Evolutionary conservation across 257 asterid species (phyloP), one percentile per base, ranked within the genome.

Genomic region (Jasminum sambac): DNA sequence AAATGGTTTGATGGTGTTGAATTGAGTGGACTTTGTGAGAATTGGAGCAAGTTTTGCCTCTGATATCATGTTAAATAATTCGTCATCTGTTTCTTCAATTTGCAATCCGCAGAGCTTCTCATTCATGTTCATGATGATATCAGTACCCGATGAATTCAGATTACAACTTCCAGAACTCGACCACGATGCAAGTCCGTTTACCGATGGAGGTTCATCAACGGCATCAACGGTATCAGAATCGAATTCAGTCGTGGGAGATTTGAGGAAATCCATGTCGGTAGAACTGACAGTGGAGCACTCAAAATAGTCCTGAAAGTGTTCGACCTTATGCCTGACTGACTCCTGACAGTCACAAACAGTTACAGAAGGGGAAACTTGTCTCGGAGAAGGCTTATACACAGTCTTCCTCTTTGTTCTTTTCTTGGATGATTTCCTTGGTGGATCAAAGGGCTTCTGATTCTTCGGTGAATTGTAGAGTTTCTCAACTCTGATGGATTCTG

Each of bases 381-480:
- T 78, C 4, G 95, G 90, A 19, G 97, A 89, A 2, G 97, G 96
- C 79, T 81, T 86, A 85, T 89, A 89, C n/a, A 91, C 66, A 0
- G 94, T 78, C 66, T 79, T 87, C 9, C 96, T 79, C 25, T 83
- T 87, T 0, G 90, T 26, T 55, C 72, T 73, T 70, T 71, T 85
- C 77, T 75, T 83, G 2, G 88, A 75, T 0, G 97, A 84, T 75
- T 68, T 75, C 64, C 87, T 70, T 1, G 94, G 88, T 43, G 83
- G 90, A 11, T 87, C 87, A 50, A 82, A 24, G 72, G 50, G 21
- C 24, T 71, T 85, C 0, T 83, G 63, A 19, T 75, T 78, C 11
- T 7, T 71, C 1, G 86, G 86, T 5, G 84, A 75, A 38, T 44
- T 39, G 69, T 65, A 62, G 61, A 55, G 72, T 24, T 73, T 72